phyloP scores from a whole-genome alignment of 108 stramenopile species.

The Epipyxis sp. region DNA sequence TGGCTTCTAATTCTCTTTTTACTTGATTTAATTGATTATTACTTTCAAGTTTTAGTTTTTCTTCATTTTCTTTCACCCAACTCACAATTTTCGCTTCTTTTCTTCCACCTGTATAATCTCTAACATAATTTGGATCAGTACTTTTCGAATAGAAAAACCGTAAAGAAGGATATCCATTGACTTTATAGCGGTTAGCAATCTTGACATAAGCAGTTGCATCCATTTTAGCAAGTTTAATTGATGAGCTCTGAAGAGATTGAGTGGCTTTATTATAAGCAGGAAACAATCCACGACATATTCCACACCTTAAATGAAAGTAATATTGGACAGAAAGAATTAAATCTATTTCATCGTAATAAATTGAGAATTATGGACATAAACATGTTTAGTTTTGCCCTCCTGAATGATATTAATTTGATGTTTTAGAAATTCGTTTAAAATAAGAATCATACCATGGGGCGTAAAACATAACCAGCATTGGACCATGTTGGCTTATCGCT shows the following conservation, averaged over 20 bases:
- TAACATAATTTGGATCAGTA: too few relatives aligned
- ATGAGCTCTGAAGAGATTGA: slow-evolving; percentile 35
- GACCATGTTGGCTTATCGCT: slow-evolving; percentile 47
- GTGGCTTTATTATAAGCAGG: slow-evolving; percentile 62
- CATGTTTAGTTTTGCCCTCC: too few relatives aligned
- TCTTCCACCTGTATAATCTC: slow-evolving; percentile 59
- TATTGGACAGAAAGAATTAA: too few relatives aligned
- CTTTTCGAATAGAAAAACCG: slow-evolving; percentile 55
- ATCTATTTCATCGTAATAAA: too few relatives aligned
- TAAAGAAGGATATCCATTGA: slow-evolving; percentile 60
- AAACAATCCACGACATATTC: slow-evolving; percentile 60
- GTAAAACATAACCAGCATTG: slow-evolving; percentile 61
- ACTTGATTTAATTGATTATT: too few relatives aligned
- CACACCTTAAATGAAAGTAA: slow-evolving; percentile 58
- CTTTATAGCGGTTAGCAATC: slow-evolving; percentile 43
- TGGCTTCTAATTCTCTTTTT: too few relatives aligned
- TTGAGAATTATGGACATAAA: too few relatives aligned
- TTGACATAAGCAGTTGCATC: slow-evolving; percentile 57
- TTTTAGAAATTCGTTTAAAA: not conserved
- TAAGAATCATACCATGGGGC: slow-evolving; percentile 32
- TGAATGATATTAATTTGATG: too few relatives aligned
- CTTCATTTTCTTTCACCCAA: slow-evolving; percentile 59
- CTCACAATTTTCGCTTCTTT: slow-evolving; percentile 51
- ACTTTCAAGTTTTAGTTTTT: too few relatives aligned
- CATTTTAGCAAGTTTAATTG: slow-evolving; percentile 51